These are phyloP conservation scores for Elaeis guineensis DNA, from an alignment of 176 grass and related monocot genomes.

Conservation along the genomic window DNA sequence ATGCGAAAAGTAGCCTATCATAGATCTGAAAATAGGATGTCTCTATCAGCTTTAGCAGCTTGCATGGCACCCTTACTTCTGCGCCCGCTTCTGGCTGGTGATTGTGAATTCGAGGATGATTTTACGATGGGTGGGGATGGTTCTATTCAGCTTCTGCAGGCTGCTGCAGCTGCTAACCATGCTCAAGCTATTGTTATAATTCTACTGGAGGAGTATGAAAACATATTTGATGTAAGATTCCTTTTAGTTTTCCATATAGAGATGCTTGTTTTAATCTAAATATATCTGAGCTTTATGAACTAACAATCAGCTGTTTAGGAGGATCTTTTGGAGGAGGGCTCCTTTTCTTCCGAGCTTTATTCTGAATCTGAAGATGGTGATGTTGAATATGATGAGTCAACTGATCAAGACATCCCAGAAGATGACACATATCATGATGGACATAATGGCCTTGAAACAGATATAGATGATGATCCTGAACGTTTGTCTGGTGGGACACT, in stretches of 20 bases:
- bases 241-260: slow-evolving; percentile 7
- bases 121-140: slow-evolving; percentile 78
- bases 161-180: slow-evolving; percentile 92
- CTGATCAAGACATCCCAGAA: slow-evolving; percentile 60
- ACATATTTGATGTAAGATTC: slow-evolving; percentile 79
- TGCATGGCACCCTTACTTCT: slow-evolving; percentile 98
- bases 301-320: slow-evolving; percentile 44
- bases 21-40: slow-evolving; percentile 91
- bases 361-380: slow-evolving; percentile 70
- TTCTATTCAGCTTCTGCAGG: slow-evolving; percentile 90
- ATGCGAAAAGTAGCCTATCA: slow-evolving; percentile 70
- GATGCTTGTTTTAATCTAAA: slow-evolving; percentile 2
- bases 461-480: slow-evolving; percentile 28
- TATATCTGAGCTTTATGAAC: slow-evolving; percentile 17
- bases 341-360: slow-evolving; percentile 74
- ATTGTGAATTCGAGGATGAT: slow-evolving; percentile 78
- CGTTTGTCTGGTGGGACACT: slow-evolving; percentile 29
- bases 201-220: slow-evolving; percentile 88
- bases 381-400: slow-evolving; percentile 70
- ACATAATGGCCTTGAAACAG: slow-evolving; percentile 13
- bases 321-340: slow-evolving; percentile 58
- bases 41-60: slow-evolving; percentile 84
- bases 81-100: slow-evolving; percentile 79
- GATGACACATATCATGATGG: slow-evolving; percentile 66
- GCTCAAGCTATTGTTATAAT: slow-evolving; percentile 93